phyloP scores from a whole-genome alignment of 768 basidiomycete genomes.

The Mycena leptocephala region DNA sequence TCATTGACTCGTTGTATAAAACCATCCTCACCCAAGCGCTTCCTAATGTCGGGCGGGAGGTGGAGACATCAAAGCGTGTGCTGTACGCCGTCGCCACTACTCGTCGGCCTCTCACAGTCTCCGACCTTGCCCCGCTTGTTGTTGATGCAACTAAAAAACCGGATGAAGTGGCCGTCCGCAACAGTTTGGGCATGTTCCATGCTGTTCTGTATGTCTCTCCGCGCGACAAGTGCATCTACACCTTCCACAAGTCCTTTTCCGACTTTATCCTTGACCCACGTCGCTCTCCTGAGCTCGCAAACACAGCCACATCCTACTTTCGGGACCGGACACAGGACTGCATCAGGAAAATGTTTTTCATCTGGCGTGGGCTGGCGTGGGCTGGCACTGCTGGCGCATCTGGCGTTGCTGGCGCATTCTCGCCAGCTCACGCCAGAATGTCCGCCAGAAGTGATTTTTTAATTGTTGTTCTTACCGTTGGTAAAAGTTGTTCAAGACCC shows the following conservation, averaged over 20 bases:
- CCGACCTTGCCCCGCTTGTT: constrained; percentile 3
- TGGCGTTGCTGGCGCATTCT: no score
- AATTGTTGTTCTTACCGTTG: no score
- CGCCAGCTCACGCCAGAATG: no score
- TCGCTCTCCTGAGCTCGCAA: not conserved
- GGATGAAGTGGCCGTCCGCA: not conserved
- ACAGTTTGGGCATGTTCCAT: not conserved
- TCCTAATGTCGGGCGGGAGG: not conserved
- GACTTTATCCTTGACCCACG: constrained; percentile 1
- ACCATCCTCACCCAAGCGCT: constrained; percentile 5
- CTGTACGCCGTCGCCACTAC: constrained; percentile 10
- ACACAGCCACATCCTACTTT: constrained; percentile 2
- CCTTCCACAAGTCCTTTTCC: constrained; percentile 17
- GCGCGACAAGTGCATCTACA: constrained; percentile 11
- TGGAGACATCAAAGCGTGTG: not conserved
- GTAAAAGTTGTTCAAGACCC: no score
- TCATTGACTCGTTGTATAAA: not conserved
- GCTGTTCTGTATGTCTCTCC: constrained; percentile 16
- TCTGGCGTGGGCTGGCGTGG: no score
- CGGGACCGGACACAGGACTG: not conserved
- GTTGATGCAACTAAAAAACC: not conserved
- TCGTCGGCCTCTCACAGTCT: constrained; percentile 5
- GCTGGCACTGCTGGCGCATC: no score
- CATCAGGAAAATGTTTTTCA: no score
- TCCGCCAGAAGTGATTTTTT: no score